These are phyloP conservation scores for Plasmodium coatneyi DNA, from an alignment of 169 alveolate species.

Conservation along the genomic window DNA sequence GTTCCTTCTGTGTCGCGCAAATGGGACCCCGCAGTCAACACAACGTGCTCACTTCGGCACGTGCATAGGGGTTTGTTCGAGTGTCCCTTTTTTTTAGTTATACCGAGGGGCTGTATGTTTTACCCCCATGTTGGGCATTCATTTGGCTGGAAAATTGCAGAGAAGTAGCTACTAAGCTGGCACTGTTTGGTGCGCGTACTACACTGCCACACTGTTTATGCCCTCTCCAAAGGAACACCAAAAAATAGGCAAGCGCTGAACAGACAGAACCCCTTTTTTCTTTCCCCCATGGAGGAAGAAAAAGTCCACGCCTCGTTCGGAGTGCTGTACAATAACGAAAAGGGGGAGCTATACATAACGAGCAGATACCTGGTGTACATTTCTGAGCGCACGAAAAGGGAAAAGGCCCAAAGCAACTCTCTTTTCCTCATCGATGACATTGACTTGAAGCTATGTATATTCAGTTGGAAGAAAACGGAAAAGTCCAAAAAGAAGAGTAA, in stretches of 20 bases:
- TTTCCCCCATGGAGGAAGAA: constrained; percentile 55
- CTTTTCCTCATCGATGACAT: constrained; percentile 53
- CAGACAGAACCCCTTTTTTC: neutral
- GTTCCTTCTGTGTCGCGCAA: neutral
- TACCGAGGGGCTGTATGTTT: neutral
- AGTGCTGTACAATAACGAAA: constrained; percentile 49
- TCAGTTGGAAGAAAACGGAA: constrained; percentile 83
- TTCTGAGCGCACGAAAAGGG: constrained; percentile 48
- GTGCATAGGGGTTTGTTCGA: neutral
- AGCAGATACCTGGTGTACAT: constrained; percentile 38
- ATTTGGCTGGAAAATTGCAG: neutral
- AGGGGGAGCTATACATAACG: constrained; percentile 40
- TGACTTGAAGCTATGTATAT: constrained; percentile 60
- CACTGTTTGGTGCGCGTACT: neutral
- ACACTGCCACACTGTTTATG: neutral
- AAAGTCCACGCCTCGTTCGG: constrained; percentile 18
- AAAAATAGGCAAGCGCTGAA: neutral
- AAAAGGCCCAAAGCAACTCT: constrained; percentile 12
- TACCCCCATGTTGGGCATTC: neutral
- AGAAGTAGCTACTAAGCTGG: neutral
- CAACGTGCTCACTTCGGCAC: neutral
- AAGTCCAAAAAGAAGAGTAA: constrained; percentile 83
- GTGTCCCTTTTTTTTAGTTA: neutral
- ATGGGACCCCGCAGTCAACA: neutral
- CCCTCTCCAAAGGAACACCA: neutral